phyloP scores from a whole-genome alignment of 176 grass and related monocot species.

The Puccinellia tenuiflora region DNA sequence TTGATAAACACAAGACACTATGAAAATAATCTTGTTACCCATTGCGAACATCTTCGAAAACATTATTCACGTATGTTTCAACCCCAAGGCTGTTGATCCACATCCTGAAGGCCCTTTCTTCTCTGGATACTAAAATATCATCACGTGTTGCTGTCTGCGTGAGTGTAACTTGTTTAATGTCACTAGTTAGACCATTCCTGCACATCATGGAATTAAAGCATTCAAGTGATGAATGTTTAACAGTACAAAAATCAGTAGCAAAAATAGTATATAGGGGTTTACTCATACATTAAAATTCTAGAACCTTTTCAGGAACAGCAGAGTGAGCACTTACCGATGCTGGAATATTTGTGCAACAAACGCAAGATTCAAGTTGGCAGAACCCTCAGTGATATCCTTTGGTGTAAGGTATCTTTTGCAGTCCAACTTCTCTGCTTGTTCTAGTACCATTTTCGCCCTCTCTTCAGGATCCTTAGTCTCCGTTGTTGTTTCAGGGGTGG shows the following conservation, averaged over 20 bases:
- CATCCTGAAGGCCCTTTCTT: slow-evolving; percentile 96
- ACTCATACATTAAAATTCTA: background rate
- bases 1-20: slow-evolving; percentile 13
- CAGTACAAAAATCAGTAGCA: background rate
- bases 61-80: slow-evolving; percentile 90
- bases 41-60: slow-evolving; percentile 95
- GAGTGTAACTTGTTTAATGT: slow-evolving; percentile 61
- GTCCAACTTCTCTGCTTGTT: slow-evolving; percentile 93
- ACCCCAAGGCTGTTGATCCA: slow-evolving; percentile 99
- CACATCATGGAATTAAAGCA: background rate
- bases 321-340: slow-evolving; percentile 51
- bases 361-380: slow-evolving; percentile 99
- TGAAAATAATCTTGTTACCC: slow-evolving; percentile 50
- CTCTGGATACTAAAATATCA: slow-evolving; percentile 83
- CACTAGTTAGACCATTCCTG: slow-evolving; percentile 93
- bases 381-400: slow-evolving; percentile 96
- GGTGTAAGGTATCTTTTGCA: slow-evolving; percentile 93
- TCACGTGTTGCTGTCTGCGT: slow-evolving; percentile 52
- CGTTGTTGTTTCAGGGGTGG: slow-evolving; percentile 52
- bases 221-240: slow-evolving; percentile 13
- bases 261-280: background rate
- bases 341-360: slow-evolving; percentile 99
- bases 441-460: slow-evolving; percentile 94
- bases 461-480: slow-evolving; percentile 70
- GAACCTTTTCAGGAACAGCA: background rate